phyloP scores from a whole-genome alignment of 495 filamentous ascomycete genomes.

The Chaetomium cochliodes region DNA sequence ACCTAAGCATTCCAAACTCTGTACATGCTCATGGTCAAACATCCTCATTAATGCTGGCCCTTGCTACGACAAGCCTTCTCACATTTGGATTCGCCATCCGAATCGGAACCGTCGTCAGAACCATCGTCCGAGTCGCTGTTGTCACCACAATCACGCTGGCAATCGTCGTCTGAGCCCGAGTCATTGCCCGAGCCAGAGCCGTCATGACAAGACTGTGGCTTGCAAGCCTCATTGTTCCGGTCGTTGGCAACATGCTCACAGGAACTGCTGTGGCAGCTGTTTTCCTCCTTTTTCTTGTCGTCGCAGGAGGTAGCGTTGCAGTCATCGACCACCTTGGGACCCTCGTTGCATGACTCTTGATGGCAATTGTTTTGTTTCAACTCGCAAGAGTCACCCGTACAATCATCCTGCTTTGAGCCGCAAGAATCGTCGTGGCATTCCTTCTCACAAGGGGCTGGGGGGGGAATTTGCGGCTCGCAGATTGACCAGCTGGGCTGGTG shows the following conservation, averaged over 20 bases:
- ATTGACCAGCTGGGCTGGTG: background rate
- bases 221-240: background rate
- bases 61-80: background rate
- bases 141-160: background rate
- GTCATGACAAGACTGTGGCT: too few relatives aligned
- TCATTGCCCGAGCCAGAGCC: background rate
- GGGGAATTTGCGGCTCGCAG: constrained; percentile 4
- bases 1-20: constrained; percentile 4
- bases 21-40: constrained; percentile 7
- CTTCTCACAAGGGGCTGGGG: background rate
- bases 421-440: background rate
- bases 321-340: background rate
- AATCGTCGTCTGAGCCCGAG: constrained; percentile 1
- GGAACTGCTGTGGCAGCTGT: background rate
- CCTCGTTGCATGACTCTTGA: background rate
- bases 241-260: background rate
- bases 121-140: background rate
- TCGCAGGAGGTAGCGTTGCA: background rate
- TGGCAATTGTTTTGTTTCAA: background rate
- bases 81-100: too few relatives aligned
- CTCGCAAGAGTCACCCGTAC: background rate
- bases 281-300: background rate
- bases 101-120: background rate
- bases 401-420: background rate
- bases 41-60: background rate